Evolutionary conservation across 2,329 filamentous ascomycete species (phyloP).

Genomic region (Corynespora cassiicola): DNA sequence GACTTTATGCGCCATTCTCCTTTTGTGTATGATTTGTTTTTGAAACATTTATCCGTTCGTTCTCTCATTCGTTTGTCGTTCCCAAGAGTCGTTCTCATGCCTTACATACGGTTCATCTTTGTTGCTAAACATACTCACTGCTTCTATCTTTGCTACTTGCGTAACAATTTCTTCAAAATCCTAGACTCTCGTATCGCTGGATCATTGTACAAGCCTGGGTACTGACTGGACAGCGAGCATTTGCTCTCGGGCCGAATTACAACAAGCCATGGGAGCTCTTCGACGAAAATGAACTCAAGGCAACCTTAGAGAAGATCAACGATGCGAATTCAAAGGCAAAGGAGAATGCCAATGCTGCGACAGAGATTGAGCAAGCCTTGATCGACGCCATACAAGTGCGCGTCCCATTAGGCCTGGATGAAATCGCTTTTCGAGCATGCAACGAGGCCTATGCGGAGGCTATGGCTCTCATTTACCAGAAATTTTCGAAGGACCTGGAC

Average conservation of each 20-base stretch:
- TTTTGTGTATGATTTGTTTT: too few species aligned
- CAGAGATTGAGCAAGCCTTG: slow-evolving; percentile 66
- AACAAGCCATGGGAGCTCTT: slow-evolving; percentile 81
- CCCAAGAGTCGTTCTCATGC: too few species aligned
- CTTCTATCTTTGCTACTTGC: too few species aligned
- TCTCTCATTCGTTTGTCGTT: too few species aligned
- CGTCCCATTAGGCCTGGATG: slow-evolving; percentile 51
- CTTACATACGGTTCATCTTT: too few species aligned
- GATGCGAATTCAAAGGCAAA: slow-evolving; percentile 55
- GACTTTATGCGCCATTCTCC: neutral
- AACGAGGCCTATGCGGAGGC: slow-evolving; percentile 68
- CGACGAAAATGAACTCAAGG: slow-evolving; percentile 64
- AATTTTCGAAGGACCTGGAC: slow-evolving; percentile 65
- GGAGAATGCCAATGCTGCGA: slow-evolving; percentile 41
- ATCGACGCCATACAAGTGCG: slow-evolving; percentile 62
- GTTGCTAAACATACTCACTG: too few species aligned
- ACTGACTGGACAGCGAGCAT: slow-evolving; percentile 61
- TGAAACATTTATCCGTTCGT: neutral
- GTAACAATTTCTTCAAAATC: too few species aligned
- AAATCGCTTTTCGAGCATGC: slow-evolving; percentile 57
- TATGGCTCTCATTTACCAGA: slow-evolving; percentile 62
- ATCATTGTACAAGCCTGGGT: too few species aligned
- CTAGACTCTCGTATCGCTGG: too few species aligned
- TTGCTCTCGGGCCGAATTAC: slow-evolving; percentile 76
- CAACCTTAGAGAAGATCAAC: slow-evolving; percentile 57